phyloP scores from a whole-genome alignment of 2,329 filamentous ascomycete species.

The Pestalotiopsis fici region DNA sequence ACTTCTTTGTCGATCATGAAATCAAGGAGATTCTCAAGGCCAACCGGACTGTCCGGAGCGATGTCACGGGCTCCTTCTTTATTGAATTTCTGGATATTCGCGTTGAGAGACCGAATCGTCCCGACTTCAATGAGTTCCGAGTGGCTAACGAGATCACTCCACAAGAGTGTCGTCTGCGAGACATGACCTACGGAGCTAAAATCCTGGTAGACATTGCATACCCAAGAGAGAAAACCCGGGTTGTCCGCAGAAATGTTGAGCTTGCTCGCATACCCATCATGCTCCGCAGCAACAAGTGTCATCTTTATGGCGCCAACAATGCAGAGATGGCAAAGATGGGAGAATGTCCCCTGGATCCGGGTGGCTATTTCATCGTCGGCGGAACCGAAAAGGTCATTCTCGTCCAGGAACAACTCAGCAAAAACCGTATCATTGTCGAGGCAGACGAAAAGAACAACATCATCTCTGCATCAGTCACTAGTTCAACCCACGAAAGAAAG shows the following conservation, averaged over 20 bases:
- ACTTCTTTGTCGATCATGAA: conserved; percentile 96
- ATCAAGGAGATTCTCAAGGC: conserved; percentile 95
- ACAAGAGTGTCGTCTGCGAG: conserved; percentile 93
- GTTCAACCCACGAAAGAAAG: conserved; percentile 96
- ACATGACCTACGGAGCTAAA: conserved; percentile 97
- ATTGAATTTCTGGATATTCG: conserved; percentile 92
- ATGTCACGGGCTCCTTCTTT: conserved; percentile 91
- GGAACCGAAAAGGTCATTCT: conserved; percentile 98
- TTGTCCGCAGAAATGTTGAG: conserved; percentile 74
- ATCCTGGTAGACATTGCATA: conserved; percentile 93
- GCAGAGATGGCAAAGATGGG: conserved; percentile 88
- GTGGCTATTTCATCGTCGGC: conserved; percentile 96
- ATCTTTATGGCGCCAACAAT: conserved; percentile 80
- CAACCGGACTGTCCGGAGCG: conserved; percentile 85
- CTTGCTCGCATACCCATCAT: conserved; percentile 95
- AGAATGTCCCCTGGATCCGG: conserved; percentile 93
- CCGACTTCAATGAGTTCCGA: conserved; percentile 72
- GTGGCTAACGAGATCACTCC: conserved; percentile 79
- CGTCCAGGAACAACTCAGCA: conserved; percentile 97
- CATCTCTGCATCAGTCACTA: conserved; percentile 93
- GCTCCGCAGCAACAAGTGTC: conserved; percentile 93
- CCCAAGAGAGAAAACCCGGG: conserved; percentile 74
- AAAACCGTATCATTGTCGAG: conserved; percentile 98
- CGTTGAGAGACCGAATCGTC: conserved; percentile 77
- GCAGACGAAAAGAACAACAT: conserved; percentile 88